These are phyloP conservation scores for Arthrobotrys conoides DNA, from an alignment of 2,329 filamentous ascomycete species.

Conservation along the genomic window DNA sequence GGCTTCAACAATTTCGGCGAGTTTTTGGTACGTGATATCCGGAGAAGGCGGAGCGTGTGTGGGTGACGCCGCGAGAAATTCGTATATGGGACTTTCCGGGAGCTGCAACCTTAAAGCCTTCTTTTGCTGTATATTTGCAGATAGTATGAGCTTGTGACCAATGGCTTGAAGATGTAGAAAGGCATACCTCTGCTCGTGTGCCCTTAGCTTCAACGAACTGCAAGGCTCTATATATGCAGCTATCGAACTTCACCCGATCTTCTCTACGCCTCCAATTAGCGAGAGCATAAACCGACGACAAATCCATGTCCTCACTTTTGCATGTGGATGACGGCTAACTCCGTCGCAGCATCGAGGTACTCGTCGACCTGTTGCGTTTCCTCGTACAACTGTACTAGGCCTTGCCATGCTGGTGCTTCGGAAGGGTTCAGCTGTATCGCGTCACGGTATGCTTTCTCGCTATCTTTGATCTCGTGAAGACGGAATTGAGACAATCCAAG, in stretches of 20 bases:
- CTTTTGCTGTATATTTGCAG: conserved; percentile 39
- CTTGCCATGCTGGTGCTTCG: conserved; percentile 91
- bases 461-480: conserved; percentile 77
- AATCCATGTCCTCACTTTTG: conserved; percentile 72
- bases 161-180: background rate
- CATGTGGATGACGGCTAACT: conserved; percentile 81
- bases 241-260: conserved; percentile 71
- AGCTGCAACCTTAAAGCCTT: conserved; percentile 80
- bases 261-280: conserved; percentile 67
- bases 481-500: conserved; percentile 88
- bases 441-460: conserved; percentile 81
- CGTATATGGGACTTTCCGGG: conserved; percentile 84
- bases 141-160: conserved; percentile 16
- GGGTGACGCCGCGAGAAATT: conserved; percentile 81
- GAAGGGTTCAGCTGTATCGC: conserved; percentile 78
- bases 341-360: conserved; percentile 81
- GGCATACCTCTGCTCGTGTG: conserved; percentile 48
- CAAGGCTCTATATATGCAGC: conserved; percentile 40
- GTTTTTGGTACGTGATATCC: conserved; percentile 81
- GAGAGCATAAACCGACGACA: background rate
- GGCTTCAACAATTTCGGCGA: conserved; percentile 85
- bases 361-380: conserved; percentile 80
- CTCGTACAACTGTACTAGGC: conserved; percentile 87
- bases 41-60: conserved; percentile 76
- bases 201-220: conserved; percentile 55